Evolutionary conservation across 768 basidiomycete species (phyloP), one percentile per base, ranked within the genome.

Genomic region (Trametes coccinea): DNA sequence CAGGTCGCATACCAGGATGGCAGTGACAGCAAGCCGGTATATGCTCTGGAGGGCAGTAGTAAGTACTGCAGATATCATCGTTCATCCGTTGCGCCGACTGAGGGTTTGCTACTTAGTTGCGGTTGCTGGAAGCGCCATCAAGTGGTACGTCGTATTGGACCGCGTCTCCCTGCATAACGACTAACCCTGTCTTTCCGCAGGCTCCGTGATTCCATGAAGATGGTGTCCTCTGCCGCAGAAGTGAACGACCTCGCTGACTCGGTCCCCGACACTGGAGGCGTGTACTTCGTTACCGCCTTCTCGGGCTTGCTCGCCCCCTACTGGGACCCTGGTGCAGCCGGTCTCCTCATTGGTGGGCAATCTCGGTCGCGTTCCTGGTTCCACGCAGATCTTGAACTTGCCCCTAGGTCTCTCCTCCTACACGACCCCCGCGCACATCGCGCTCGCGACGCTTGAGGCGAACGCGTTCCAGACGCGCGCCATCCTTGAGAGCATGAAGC

Each of bases 281-380:
- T 97, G 33, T 98, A 92, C 78, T 99, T 98, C 69, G 96, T 98
- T 39, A 96, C 96, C 0, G 95, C 94, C 6, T 98, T 99, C 78
- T 90, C 89, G 43, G 97, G 97, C 57, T 81, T 99, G 29, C 85
- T 99, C 30, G 97, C 97, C 17, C 97, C 97, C 5, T 97, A 93
- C 76, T 98, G 97, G 97, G 97, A 99, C 73, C 85, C 93, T 30
- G 85, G 88, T 31, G 97, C 97, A 31, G 89, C 88, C 17, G 94
- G 93, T 0, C 74, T 91, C 43, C 79, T 97, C 47, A 93, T 97
- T 61, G 93, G 91, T 83, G 31, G 22, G 43, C n/a, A 53, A 2
- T 9, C 44, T 29, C 37, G 41, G 27, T 27, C 41, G 27, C 1
- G 7, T 17, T n/a, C 22, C 17, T 47, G 4, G n/a, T 29, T 4